These are phyloP conservation scores for Tylopilus sp. DNA, from an alignment of 768 basidiomycete species.

Conservation along the genomic window DNA sequence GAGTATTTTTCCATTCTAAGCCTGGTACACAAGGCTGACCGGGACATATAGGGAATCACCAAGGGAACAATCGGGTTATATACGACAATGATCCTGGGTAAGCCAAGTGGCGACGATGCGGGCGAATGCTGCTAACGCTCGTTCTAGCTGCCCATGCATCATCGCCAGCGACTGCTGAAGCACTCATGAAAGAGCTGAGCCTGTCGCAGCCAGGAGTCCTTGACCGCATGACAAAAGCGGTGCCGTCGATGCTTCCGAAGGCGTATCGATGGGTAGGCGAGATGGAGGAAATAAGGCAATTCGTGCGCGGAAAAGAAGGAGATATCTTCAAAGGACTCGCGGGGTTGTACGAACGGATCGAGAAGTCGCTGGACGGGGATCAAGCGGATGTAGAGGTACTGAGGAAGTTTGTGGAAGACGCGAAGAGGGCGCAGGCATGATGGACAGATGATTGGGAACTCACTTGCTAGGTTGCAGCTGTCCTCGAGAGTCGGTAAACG, in stretches of 20 bases:
- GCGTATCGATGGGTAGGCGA: conserved; percentile 61
- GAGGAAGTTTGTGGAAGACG: conserved; percentile 44
- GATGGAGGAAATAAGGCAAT: conserved; percentile 60
- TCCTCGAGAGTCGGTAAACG: conserved; percentile 10
- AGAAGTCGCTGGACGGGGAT: conserved; percentile 37
- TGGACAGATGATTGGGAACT: conserved; percentile 6
- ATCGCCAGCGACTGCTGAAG: conserved; percentile 59
- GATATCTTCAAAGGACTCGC: conserved; percentile 49
- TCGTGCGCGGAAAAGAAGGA: conserved; percentile 45
- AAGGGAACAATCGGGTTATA: conserved; percentile 53
- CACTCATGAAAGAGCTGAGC: conserved; percentile 47
- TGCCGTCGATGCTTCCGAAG: conserved; percentile 57
- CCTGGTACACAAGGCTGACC: not conserved
- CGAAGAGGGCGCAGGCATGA: conserved; percentile 26
- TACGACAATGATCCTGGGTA: conserved; percentile 56
- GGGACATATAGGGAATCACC: conserved; percentile 44
- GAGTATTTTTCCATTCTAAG: conserved; percentile 19
- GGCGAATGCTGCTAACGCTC: not conserved
- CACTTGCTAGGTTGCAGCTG: conserved; percentile 9
- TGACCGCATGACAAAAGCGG: conserved; percentile 33
- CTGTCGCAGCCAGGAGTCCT: conserved; percentile 46
- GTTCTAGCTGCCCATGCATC: conserved; percentile 48
- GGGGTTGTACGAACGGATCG: conserved; percentile 42
- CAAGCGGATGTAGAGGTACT: conserved; percentile 40
- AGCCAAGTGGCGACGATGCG: conserved; percentile 7